Evolutionary conservation across 2,329 filamentous ascomycete species (phyloP).

Genomic region (Zasmidium citrigriseum): DNA sequence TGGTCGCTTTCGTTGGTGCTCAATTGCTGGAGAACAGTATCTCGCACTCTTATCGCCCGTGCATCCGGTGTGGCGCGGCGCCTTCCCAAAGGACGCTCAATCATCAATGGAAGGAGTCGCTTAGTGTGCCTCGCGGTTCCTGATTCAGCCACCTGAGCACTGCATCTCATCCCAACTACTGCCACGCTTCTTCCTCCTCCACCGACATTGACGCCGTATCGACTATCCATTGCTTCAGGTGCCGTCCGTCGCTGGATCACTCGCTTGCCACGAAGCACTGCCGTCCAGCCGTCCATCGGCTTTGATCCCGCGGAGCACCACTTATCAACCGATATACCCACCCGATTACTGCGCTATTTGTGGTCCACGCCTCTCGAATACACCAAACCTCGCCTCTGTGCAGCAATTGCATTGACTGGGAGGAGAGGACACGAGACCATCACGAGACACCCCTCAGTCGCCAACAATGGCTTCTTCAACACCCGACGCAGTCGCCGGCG

Average conservation of each 20-base stretch:
- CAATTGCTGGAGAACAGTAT: too few relatives aligned
- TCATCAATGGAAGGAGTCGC: not conserved
- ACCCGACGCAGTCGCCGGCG: constrained; percentile 21
- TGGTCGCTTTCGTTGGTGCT: too few relatives aligned
- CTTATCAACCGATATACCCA: not conserved
- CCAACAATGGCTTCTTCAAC: constrained; percentile 6
- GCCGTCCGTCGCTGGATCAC: not conserved
- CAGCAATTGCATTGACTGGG: not conserved
- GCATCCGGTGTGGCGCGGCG: not conserved
- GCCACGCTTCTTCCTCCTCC: constrained; percentile 1
- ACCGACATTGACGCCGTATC: constrained; percentile 1
- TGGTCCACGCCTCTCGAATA: not conserved
- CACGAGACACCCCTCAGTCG: not conserved
- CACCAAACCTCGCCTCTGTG: not conserved
- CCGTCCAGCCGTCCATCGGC: not conserved
- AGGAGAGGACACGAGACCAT: not conserved
- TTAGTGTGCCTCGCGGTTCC: constrained; percentile 3
- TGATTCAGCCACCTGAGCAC: not conserved
- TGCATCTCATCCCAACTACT: not conserved
- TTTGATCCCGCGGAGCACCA: not conserved
- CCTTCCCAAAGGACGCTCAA: not conserved
- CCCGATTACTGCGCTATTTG: not conserved
- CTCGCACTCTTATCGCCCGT: too few relatives aligned
- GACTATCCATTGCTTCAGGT: not conserved
- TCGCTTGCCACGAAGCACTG: not conserved